Evolutionary conservation across 2,329 filamentous ascomycete genomes (phyloP), one percentile per base, ranked within the genome.

Genomic region (Colletotrichum australisinense): DNA sequence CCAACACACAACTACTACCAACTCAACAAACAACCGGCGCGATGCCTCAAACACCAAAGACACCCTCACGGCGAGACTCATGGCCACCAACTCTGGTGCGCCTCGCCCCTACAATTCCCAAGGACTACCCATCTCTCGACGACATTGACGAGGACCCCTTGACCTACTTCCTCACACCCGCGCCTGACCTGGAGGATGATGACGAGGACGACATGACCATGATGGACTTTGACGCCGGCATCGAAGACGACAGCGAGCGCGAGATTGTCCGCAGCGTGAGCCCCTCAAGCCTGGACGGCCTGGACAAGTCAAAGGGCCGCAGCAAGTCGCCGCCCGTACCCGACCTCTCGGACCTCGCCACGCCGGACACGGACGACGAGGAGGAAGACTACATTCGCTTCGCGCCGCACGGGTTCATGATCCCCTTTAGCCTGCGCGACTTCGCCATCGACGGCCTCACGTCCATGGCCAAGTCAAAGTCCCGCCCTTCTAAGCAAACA

Each of bases 221-320:
- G 78, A 82, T 87, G 81, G 87, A 88, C 75, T 87, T 89, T 76
- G 88, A 90, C 77, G 89, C 89, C 49, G 88, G 89, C 68, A 91
- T 91, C 78, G 88, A 90, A 77, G 85, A 88, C 76, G 78, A 82
- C 67, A 85, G 81, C 72, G 85, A 86, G 3, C 79, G 81, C 32
- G 84, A 85, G 19, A 83, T 86, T 53, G 82, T 90, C 65, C 85
- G 89, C 74, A 90, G 86, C 75, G 85, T 91, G 72, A 90, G 88
- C 77, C 89, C 89, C 2, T 90, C 88, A 0, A 88, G 84, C 35
- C 86, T 91, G 38, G 86, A 85, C 28, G 87, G 87, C 4, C 85
- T 89, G 19, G 83, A 84, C 72, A 87, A 85, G 77, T 79, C 85
- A 5, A 81, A 78, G 63, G 78, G 73, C 52, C 82, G 81, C 4